Evolutionary conservation across 495 filamentous ascomycete species (phyloP).

Genomic region (Echria macrotheca): DNA sequence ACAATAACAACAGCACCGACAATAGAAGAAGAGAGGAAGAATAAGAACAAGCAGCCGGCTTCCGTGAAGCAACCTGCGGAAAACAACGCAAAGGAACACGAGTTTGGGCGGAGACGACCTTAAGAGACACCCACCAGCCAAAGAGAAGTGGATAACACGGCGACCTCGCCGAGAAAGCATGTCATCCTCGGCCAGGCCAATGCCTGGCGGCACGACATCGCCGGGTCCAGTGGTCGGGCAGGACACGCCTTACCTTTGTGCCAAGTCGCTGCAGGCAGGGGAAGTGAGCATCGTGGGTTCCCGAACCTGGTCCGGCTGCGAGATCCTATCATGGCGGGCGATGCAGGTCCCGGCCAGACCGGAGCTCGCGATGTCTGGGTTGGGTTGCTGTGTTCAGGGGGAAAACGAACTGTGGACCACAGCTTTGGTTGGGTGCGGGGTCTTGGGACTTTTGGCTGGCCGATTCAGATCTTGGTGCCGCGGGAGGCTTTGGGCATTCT

Average conservation of each 20-base stretch:
- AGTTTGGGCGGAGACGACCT: too few relatives aligned
- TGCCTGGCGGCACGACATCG: too few relatives aligned
- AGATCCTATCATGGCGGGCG: slow-evolving; percentile 13
- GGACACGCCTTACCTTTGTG: slow-evolving; percentile 1
- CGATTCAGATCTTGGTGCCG: slow-evolving; percentile 2
- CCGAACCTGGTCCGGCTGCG: not conserved
- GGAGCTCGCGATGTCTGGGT: slow-evolving; percentile 1
- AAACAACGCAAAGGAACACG: too few relatives aligned
- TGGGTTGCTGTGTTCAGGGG: slow-evolving; percentile 10
- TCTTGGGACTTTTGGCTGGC: not conserved
- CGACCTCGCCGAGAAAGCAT: too few relatives aligned
- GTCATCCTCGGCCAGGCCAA: too few relatives aligned
- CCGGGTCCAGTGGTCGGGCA: too few relatives aligned
- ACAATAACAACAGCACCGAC: not conserved
- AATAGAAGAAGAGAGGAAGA: too few relatives aligned
- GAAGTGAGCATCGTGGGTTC: slow-evolving; percentile 1
- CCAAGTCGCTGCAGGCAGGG: slow-evolving; percentile 7
- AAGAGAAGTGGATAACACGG: too few relatives aligned
- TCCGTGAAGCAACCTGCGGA: too few relatives aligned
- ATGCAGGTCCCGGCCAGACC: slow-evolving; percentile 15
- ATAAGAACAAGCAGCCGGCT: too few relatives aligned
- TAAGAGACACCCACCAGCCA: too few relatives aligned
- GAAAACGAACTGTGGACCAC: not conserved
- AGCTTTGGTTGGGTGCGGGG: slow-evolving; percentile 6
- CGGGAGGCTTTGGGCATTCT: not conserved